Evolutionary conservation across 441 rosid species (phyloP).

Genomic region (Gossypium aridum): DNA sequence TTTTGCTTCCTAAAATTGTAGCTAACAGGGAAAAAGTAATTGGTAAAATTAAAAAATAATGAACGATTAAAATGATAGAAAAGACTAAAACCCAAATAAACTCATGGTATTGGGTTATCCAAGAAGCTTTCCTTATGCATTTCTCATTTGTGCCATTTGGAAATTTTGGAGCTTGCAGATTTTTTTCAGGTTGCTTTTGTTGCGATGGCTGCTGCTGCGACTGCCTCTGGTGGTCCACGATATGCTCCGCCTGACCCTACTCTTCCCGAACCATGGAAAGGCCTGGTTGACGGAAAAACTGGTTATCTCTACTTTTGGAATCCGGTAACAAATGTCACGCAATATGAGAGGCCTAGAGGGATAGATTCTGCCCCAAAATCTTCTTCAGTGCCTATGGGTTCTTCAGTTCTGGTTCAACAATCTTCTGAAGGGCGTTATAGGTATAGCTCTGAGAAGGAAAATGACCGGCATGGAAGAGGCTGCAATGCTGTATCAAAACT

Average conservation of each 20-base stretch:
- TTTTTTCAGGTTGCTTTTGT: constrained; percentile 5
- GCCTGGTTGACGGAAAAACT: constrained; percentile 70
- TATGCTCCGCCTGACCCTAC: constrained; percentile 76
- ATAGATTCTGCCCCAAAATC: constrained; percentile 20
- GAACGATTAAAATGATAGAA: not conserved
- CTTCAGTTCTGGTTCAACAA: constrained; percentile 52
- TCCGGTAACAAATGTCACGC: constrained; percentile 69
- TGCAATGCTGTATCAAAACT: constrained; percentile 28
- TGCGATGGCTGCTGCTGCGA: constrained; percentile 55
- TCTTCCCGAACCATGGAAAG: constrained; percentile 76
- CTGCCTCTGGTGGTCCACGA: constrained; percentile 45
- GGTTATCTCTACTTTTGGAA: constrained; percentile 81
- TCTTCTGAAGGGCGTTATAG: constrained; percentile 29
- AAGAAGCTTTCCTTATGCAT: not conserved
- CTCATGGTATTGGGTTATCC: not conserved
- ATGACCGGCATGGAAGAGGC: constrained; percentile 36
- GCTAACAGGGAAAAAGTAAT: not conserved
- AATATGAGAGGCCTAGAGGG: constrained; percentile 56
- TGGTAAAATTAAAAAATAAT: not conserved
- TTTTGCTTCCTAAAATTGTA: not conserved
- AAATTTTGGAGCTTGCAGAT: not conserved
- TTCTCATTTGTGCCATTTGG: not conserved
- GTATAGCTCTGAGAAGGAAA: constrained; percentile 39
- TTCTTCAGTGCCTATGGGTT: constrained; percentile 30
- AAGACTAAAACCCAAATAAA: not conserved